phyloP scores from a whole-genome alignment of 352 stramenopile genomes.

The Globisporangium paroecandrum region DNA sequence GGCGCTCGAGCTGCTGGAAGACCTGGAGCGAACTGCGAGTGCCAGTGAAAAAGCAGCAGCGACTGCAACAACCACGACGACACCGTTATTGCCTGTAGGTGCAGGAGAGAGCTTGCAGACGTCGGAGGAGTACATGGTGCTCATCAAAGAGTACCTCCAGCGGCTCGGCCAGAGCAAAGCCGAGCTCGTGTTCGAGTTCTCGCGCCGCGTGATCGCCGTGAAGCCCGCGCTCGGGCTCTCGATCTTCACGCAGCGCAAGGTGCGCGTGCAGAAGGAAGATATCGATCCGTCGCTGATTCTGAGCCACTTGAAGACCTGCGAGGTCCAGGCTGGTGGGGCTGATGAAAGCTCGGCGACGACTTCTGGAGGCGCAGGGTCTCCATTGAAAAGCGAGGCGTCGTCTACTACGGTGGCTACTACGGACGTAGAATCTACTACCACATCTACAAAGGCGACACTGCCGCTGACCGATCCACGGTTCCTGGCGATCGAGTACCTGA shows the following conservation, averaged over 20 bases:
- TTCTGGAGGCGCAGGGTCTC: background rate
- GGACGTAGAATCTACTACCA: conserved; percentile 14
- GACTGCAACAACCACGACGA: conserved; percentile 6
- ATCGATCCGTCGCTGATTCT: conserved; percentile 63
- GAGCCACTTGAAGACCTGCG: conserved; percentile 67
- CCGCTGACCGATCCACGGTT: conserved; percentile 61
- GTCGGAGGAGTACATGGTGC: conserved; percentile 49
- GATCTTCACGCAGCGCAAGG: conserved; percentile 73
- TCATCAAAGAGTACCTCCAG: conserved; percentile 66
- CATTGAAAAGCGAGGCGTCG: background rate
- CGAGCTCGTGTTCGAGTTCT: conserved; percentile 82
- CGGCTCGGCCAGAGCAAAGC: conserved; percentile 56
- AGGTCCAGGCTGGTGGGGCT: conserved; percentile 13
- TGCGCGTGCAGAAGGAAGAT: conserved; percentile 44
- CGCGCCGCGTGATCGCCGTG: conserved; percentile 54
- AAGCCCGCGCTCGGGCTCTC: conserved; percentile 55
- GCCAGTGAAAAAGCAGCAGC: conserved; percentile 15
- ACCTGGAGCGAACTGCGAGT: conserved; percentile 57
- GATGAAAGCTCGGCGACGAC: background rate
- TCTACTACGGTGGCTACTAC: background rate
- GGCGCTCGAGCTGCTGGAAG: conserved; percentile 74
- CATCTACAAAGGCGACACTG: conserved; percentile 19
- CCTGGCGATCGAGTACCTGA: conserved; percentile 79
- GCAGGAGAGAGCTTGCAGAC: conserved; percentile 25
- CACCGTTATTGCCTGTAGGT: background rate